phyloP scores from a whole-genome alignment of 352 stramenopile genomes.

The Globisporangium cylindrosporum region DNA sequence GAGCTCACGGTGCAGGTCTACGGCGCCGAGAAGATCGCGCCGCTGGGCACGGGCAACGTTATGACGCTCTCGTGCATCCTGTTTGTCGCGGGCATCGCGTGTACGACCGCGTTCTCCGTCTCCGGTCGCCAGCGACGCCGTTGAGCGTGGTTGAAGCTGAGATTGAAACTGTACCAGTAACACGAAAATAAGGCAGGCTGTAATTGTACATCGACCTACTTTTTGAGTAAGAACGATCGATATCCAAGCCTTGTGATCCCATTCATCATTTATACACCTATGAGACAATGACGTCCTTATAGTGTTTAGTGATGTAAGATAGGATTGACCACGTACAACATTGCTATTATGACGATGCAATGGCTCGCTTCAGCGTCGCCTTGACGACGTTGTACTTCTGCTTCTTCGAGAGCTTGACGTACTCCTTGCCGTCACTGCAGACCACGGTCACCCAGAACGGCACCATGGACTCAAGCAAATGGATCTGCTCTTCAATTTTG shows the following conservation, averaged over 20 bases:
- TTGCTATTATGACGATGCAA: slow-evolving; percentile 19
- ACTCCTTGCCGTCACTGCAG: slow-evolving; percentile 59
- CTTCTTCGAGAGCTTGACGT: slow-evolving; percentile 51
- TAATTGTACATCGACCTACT: neutral
- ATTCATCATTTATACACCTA: neutral
- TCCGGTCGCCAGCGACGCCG: slow-evolving; percentile 1
- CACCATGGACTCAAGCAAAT: slow-evolving; percentile 61
- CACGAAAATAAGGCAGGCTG: neutral
- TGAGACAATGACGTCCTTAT: neutral
- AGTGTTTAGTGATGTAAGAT: neutral
- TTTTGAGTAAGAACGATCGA: neutral
- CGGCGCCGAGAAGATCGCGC: slow-evolving; percentile 59
- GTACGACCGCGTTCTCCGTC: slow-evolving; percentile 41
- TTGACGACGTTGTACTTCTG: slow-evolving; percentile 76
- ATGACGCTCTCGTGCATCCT: slow-evolving; percentile 59
- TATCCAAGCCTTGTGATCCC: neutral
- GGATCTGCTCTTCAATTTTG: slow-evolving; percentile 66
- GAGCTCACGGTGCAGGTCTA: slow-evolving; percentile 76
- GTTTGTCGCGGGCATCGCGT: slow-evolving; percentile 46
- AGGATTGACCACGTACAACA: neutral
- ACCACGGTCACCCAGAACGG: slow-evolving; percentile 77
- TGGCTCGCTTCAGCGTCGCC: slow-evolving; percentile 44
- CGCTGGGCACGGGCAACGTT: slow-evolving; percentile 57
- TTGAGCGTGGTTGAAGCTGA: neutral
- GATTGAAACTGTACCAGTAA: neutral